phyloP scores from a whole-genome alignment of 139 green algal genomes.

The Coelastrella sp. region DNA sequence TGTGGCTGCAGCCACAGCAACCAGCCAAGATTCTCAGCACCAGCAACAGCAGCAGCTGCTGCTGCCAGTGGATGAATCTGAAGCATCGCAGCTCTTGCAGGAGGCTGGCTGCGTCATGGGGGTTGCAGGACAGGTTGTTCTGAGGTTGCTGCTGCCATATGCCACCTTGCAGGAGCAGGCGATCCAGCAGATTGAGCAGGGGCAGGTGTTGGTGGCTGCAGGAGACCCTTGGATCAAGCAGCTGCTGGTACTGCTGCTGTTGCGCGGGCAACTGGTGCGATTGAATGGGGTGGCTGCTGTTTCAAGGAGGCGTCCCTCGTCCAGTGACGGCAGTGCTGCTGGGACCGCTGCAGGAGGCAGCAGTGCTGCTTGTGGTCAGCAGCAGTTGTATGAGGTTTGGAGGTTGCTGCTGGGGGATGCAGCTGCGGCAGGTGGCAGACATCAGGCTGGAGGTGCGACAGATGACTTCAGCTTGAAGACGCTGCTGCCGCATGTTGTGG shows the following conservation, averaged over 20 bases:
- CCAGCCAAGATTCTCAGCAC: background rate
- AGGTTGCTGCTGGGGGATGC: background rate
- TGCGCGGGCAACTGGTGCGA: constrained; percentile 17
- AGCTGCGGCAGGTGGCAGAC: background rate
- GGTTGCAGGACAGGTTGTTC: background rate
- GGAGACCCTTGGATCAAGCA: background rate
- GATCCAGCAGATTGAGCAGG: background rate
- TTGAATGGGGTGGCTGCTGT: background rate
- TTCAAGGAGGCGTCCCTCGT: background rate
- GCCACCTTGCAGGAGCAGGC: background rate
- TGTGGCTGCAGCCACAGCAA: background rate
- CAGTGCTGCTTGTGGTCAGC: constrained; percentile 2
- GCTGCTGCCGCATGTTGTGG: constrained; percentile 33
- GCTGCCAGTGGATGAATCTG: constrained; percentile 11
- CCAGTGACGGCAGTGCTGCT: background rate
- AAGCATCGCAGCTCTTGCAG: background rate
- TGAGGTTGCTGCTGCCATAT: constrained; percentile 30
- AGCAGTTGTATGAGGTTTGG: constrained; percentile 16
- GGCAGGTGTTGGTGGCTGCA: background rate
- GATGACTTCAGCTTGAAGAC: background rate
- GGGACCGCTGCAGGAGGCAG: background rate
- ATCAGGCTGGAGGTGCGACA: background rate
- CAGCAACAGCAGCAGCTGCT: constrained; percentile 33
- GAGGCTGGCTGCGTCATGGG: background rate
- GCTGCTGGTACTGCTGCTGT: constrained; percentile 35